These are phyloP conservation scores for Urochloa ruziziensis DNA, from an alignment of 176 grass and related monocot species.

Conservation along the genomic window DNA sequence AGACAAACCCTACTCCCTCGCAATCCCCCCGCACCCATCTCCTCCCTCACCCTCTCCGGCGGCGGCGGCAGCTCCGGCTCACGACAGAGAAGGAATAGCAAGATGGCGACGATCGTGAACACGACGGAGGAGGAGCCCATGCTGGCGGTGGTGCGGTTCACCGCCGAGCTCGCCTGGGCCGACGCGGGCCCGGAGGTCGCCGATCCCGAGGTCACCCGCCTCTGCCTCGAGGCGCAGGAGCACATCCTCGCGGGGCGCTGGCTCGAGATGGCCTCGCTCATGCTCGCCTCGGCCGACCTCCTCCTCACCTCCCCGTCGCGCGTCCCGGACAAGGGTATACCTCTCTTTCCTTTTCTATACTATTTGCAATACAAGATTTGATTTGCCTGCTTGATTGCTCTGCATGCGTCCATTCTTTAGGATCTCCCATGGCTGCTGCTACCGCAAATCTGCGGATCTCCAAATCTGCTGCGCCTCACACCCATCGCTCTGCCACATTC, in stretches of 20 bases:
- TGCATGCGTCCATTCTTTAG: no score
- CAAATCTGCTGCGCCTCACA: no score
- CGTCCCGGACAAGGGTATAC: conserved; percentile 65
- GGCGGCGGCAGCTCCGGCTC: no score
- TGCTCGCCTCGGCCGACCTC: conserved; percentile 81
- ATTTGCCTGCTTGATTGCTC: not conserved
- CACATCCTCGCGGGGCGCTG: conserved; percentile 58
- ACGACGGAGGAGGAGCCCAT: conserved; percentile 94
- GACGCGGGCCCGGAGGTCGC: conserved; percentile 88
- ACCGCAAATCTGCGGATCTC: no score
- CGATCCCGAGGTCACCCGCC: conserved; percentile 69
- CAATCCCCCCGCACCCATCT: no score
- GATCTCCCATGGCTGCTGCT: no score
- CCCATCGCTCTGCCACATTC: no score
- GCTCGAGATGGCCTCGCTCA: conserved; percentile 79
- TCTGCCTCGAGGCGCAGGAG: conserved; percentile 78
- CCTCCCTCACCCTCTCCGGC: no score
- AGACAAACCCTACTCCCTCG: no score
- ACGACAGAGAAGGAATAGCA: not conserved
- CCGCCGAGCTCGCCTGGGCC: conserved; percentile 80
- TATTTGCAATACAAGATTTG: not conserved
- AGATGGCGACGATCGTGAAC: conserved; percentile 78
- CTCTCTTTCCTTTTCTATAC: not conserved
- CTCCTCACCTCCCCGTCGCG: conserved; percentile 51
- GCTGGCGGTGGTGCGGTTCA: conserved; percentile 74